Conservation (phyloP, 495 filamentous ascomycete genomes). For the Daldinia bambusicola region DNA sequence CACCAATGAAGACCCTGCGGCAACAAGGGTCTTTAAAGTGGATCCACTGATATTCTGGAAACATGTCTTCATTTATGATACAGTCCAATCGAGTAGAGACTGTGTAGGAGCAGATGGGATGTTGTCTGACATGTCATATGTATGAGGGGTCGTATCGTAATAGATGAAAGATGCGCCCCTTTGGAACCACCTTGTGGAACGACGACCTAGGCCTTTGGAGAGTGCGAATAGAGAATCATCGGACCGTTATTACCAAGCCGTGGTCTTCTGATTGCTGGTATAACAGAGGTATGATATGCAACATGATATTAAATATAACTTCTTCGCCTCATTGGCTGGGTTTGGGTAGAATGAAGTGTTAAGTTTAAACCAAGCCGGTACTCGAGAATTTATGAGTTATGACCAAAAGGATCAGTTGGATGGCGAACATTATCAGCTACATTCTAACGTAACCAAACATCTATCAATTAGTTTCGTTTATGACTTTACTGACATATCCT, state of each 20-base stretch:
- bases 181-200: conserved; percentile 13
- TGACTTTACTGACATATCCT: conserved; percentile 11
- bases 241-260: conserved; percentile 5
- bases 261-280: not conserved
- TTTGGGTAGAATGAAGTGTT: conserved; percentile 3
- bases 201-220: not conserved
- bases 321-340: conserved; percentile 7
- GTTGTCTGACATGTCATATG: conserved; percentile 27
- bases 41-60: conserved; percentile 18
- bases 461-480: conserved; percentile 1
- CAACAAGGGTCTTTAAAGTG: conserved; percentile 25
- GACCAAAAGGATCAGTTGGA: conserved; percentile 20
- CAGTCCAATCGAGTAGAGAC: conserved; percentile 11
- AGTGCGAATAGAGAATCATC: conserved; percentile 12
- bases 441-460: conserved; percentile 3
- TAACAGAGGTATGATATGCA: conserved; percentile 2
- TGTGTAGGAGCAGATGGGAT: conserved; percentile 12
- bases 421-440: not conserved
- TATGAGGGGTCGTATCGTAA: not conserved
- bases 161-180: not conserved
- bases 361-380: conserved; percentile 1
- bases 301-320: conserved; percentile 10
- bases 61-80: conserved; percentile 20
- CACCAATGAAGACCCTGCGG: conserved; percentile 27
- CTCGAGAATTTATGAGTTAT: conserved; percentile 25